Percentiles rank a stretch among this genome's conserved stretches.
These are phyloP conservation scores for Trichoderma endophyticum DNA, from an alignment of 2,329 filamentous ascomycete species.

Conservation along the genomic window DNA sequence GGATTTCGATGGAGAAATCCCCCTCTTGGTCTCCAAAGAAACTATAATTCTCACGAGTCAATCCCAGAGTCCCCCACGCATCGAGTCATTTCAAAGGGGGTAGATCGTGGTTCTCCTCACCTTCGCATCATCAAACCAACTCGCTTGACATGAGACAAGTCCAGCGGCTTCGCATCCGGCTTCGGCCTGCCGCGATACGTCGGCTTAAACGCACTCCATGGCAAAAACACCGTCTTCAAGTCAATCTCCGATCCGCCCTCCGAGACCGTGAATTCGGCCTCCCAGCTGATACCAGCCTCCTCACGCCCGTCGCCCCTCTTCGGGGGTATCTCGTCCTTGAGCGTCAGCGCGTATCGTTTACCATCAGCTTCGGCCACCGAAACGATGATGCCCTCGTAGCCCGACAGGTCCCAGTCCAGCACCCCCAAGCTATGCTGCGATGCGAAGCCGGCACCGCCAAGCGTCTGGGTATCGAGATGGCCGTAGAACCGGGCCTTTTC, in stretches of 20 bases:
- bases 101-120: conserved; percentile 41
- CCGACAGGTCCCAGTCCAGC: conserved; percentile 60
- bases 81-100: background rate
- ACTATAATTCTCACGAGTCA: conserved; percentile 39
- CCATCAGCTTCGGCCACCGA: conserved; percentile 52
- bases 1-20: conserved; percentile 47
- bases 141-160: conserved; percentile 59
- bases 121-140: conserved; percentile 80
- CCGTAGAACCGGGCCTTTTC: conserved; percentile 61
- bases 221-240: conserved; percentile 48
- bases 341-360: conserved; percentile 68
- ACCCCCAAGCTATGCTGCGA: conserved; percentile 67
- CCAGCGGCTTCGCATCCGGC: conserved; percentile 56
- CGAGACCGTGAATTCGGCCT: conserved; percentile 60
- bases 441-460: conserved; percentile 80
- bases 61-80: background rate
- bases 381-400: conserved; percentile 60
- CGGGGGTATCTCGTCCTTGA: conserved; percentile 67
- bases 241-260: conserved; percentile 8
- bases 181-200: conserved; percentile 70
- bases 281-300: conserved; percentile 69
- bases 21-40: conserved; percentile 75
- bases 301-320: conserved; percentile 63
- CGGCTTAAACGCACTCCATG: conserved; percentile 63
- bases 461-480: conserved; percentile 66